Conservation (phyloP, 2,329 filamentous ascomycete genomes). For the Aspergillus brunneoviolaceus region DNA sequence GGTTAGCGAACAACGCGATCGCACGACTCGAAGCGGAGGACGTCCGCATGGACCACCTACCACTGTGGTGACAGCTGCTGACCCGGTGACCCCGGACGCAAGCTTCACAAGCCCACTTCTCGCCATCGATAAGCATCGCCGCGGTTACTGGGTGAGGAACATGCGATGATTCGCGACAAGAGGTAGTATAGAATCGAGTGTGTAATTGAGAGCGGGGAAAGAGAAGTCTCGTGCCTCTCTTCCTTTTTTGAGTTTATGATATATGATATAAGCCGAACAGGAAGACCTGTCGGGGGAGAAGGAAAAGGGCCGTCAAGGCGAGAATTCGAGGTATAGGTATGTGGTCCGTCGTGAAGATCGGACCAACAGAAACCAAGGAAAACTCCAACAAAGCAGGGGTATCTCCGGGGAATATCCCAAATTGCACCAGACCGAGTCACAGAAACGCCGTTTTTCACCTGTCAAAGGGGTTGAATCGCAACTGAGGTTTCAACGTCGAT, state of each 20-base stretch:
- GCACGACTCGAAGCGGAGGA: not conserved
- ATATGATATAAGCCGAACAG: conserved; percentile 21
- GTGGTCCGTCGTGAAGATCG: conserved; percentile 29
- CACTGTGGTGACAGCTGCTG: conserved; percentile 94
- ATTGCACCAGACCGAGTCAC: conserved; percentile 22
- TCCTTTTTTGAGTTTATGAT: conserved; percentile 11
- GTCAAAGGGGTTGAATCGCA: conserved; percentile 20
- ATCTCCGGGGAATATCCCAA: conserved; percentile 35
- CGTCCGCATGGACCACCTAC: conserved; percentile 58
- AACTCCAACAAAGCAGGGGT: conserved; percentile 36
- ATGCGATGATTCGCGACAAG: conserved; percentile 41
- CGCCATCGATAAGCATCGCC: conserved; percentile 81
- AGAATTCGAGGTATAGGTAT: conserved; percentile 22
- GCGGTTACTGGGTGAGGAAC: conserved; percentile 38
- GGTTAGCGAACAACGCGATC: conserved; percentile 10
- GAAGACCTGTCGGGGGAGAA: conserved; percentile 23
- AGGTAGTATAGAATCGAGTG: conserved; percentile 18
- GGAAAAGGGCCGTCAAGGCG: conserved; percentile 36
- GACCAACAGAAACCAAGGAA: conserved; percentile 27
- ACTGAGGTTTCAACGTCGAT: conserved; percentile 18
- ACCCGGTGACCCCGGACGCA: conserved; percentile 98
- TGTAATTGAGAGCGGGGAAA: conserved; percentile 10
- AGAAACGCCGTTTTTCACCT: conserved; percentile 27
- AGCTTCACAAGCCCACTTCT: conserved; percentile 97
- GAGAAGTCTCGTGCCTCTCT: conserved; percentile 15